Evolutionary conservation across 1,284 basidiomycete genomes (phyloP), one percentile per base, ranked within the genome.

Genomic region (Cryptococcus sp.): DNA sequence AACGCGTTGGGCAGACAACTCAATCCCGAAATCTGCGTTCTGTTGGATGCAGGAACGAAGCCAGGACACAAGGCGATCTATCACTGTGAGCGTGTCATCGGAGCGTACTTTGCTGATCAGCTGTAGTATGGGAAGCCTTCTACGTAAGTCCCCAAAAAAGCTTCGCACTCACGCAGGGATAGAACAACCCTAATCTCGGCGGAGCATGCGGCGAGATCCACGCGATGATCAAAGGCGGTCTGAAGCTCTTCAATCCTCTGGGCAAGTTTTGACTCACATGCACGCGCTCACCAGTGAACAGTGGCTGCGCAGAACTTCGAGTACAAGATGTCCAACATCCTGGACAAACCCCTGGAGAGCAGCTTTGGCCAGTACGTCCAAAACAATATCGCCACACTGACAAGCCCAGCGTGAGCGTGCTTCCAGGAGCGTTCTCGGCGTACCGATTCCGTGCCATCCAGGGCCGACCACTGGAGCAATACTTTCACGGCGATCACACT

Each of bases 401-500:
- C 56, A 41, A 47, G 17, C 13, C 2, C 47, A 78, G 76, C 66
- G 91, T 93, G 20, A 93, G 91, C 47, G 94, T 97, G 61, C 81
- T 98, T 58, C 95, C 95, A 50, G 94, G 94, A 74, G 94, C 94
- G 50, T 98, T 98, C 83, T 94, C 92, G 7, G 93, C 93, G 6
- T 98, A 98, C 75, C 86, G 92, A 31, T 98, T 81, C 80, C 86
- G 88, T 23, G 94, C 96, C 23, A 93, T 99, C 68, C 86, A 88
- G 62, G 95, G 95, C 1, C 84, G 90, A 10, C 94, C 95, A 5
- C 84, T 99, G 25, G 90, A 95, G 71, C 94, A 98, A 76, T 98
- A 98, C 81, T 98, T 98, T 84, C 94, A 98, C 72, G 95, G 95
- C 69, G 95, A 99, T 75, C 93, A 97, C 76, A 93, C 91, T 1